Base-by-base conservation (phyloP, 345 rosid species). In the Pseudoturritis turrita region DNA sequence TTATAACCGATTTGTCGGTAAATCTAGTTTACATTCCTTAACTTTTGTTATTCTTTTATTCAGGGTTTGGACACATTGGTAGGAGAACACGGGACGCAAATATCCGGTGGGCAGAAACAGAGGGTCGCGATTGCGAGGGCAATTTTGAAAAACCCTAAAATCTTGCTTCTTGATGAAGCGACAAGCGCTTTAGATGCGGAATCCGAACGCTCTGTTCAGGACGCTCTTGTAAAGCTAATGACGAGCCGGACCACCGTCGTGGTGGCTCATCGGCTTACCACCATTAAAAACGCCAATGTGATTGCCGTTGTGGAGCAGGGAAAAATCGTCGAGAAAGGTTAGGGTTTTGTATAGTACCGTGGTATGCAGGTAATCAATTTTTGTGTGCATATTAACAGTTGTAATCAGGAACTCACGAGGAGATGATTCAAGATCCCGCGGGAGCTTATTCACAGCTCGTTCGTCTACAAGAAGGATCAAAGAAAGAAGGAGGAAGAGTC, bases 151-250 rank as follows among this genome's bases (percentile, higher is more conserved):
- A 82, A 90, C 70, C 94, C 96, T 0, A 86, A 73, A 74, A 86
- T 90, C 64, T 87, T 89, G 59, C 93, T 87, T 15, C 93, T 89
- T 19, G 96, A 87, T 35, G 96, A 89, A 80, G 93, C 89, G 12
- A 89, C 93, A 31, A 89, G 93, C 55, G 93, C 89, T 1, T 83
- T 26, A 33, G 88, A 86, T 21, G 81, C 85, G 0, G 83, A 81
- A 62, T 86, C 90, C 0, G 90, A 86, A 67, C 74, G 75, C 12
- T 68, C 78, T 12, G 88, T 86, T 51, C 90, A 85, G 35, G 83
- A n/a, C 3, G 88, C 88, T 41, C n/a, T 41, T 41, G 45, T 41
- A 6, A 49, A 77, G 9, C 72, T 78, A 13, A 78, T 82, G 80
- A 62, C 68, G 67, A 61, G 71, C 46, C 58, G 86, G 68, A 86